Base-by-base conservation (phyloP, 2,329 filamentous ascomycete genomes). In the Emmonsiellopsis sp. region DNA sequence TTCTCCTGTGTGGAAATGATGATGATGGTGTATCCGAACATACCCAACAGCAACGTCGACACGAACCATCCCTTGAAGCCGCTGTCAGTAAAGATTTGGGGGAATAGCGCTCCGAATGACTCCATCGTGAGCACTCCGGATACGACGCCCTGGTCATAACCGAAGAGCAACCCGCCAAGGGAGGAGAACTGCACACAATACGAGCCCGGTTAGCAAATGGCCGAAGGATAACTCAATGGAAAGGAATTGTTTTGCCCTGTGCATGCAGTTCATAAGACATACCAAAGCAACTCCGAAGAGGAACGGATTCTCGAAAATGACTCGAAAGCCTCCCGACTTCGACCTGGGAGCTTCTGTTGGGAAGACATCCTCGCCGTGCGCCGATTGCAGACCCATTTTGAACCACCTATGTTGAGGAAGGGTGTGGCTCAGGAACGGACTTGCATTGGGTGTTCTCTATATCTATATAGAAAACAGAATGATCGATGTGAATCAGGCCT, bases 11-110 rank as follows among this genome's bases (percentile, higher is more conserved):
- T 36, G 13, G 9, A 37, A 37, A 34, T 42, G 32, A 21, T 3
- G n/a, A 14, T 2, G 17, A 8, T 13, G 42, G 10, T 11, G 14
- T 33, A 14, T 3, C n/a, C 5, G 10, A 21, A 60, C 64, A 52
- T 57, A 71, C 68, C 64, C 0, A 79, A 63, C 8, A 77, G 61
- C 4, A 80, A 62, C 2, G 71, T 75, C 5, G 77, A 77, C 2
- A 78, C 74, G 51, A 79, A 77, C 76, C 77, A 79, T 34, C 76
- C 76, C 55, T 78, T 76, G 63, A 76, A 76, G 9, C 70, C 61
- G 54, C 68, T 73, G 54, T 78, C 73, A 0, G 66, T 53, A 48
- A 69, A 73, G 13, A 77, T 66, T 6, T 65, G 62, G 11, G 72
- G 74, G 42, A 71, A 68, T 11, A 62, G 58, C 33, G 68, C 68